These are phyloP conservation scores for Hypoxylon trugodes DNA, from an alignment of 495 filamentous ascomycete species.

Conservation along the genomic window DNA sequence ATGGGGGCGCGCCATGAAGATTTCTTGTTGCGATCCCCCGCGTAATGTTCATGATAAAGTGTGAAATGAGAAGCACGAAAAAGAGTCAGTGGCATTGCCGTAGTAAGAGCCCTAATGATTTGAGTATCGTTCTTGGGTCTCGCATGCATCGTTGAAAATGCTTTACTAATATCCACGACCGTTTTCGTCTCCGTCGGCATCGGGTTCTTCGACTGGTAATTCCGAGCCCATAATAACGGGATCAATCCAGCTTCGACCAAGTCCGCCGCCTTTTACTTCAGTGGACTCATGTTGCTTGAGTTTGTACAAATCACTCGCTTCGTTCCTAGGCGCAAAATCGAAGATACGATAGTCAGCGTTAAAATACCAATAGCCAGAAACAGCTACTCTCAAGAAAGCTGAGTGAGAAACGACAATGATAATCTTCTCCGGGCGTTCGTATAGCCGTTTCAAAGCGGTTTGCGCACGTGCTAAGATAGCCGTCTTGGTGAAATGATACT, in stretches of 20 bases:
- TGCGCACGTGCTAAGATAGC: constrained; percentile 61
- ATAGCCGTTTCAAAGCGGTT: constrained; percentile 55
- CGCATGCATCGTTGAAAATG: constrained; percentile 1
- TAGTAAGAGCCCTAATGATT: neutral
- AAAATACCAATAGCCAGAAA: constrained; percentile 57
- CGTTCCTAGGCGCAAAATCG: constrained; percentile 55
- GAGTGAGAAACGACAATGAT: constrained; percentile 69
- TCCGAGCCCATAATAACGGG: constrained; percentile 38
- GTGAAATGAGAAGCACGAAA: neutral
- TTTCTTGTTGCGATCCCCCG: neutral
- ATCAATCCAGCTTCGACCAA: constrained; percentile 42
- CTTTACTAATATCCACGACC: constrained; percentile 23
- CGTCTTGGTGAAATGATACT: constrained; percentile 56
- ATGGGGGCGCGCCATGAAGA: neutral
- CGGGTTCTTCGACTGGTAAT: constrained; percentile 39
- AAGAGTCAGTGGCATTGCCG: neutral
- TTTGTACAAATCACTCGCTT: constrained; percentile 39
- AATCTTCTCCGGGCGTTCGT: constrained; percentile 64
- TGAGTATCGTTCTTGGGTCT: neutral
- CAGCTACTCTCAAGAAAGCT: constrained; percentile 60
- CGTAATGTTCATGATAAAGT: neutral
- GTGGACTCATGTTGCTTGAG: constrained; percentile 56
- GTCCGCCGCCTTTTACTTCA: constrained; percentile 44
- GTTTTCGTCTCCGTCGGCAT: constrained; percentile 9
- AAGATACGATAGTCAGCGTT: constrained; percentile 72